Evolutionary conservation across 2,329 filamentous ascomycete species (phyloP).

Genomic region (Lachnellula willkommii): DNA sequence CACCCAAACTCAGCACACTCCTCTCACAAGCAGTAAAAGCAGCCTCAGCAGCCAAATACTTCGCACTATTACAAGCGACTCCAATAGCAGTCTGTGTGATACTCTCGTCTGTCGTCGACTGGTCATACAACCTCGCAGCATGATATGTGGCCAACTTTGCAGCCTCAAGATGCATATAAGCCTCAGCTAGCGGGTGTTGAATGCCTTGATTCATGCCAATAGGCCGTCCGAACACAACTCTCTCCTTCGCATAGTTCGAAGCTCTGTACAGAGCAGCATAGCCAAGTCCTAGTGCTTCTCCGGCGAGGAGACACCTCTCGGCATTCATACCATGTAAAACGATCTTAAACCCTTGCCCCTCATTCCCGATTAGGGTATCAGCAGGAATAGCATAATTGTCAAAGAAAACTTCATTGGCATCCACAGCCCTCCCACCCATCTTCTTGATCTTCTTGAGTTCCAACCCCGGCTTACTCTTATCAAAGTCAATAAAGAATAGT

Average conservation of each 20-base stretch:
- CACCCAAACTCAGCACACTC: slow-evolving; percentile 54
- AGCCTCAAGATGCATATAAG: slow-evolving; percentile 60
- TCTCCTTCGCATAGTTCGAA: slow-evolving; percentile 59
- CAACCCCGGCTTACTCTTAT: slow-evolving; percentile 48
- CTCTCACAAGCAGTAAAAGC: slow-evolving; percentile 58
- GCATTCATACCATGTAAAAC: slow-evolving; percentile 77
- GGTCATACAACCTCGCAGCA: slow-evolving; percentile 58
- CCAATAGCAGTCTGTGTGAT: slow-evolving; percentile 54
- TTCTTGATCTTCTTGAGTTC: slow-evolving; percentile 68
- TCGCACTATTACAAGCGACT: slow-evolving; percentile 63
- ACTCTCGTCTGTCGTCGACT: slow-evolving; percentile 43
- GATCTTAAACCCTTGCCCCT: slow-evolving; percentile 74
- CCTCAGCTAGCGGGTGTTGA: slow-evolving; percentile 59
- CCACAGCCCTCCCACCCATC: slow-evolving; percentile 78
- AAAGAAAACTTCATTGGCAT: slow-evolving; percentile 86
- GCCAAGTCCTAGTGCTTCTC: slow-evolving; percentile 73
- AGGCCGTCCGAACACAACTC: slow-evolving; percentile 59
- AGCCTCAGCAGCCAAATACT: slow-evolving; percentile 63
- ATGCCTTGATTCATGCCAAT: slow-evolving; percentile 64
- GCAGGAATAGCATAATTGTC: slow-evolving; percentile 67
- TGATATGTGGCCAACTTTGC: slow-evolving; percentile 62
- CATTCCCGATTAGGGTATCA: slow-evolving; percentile 61
- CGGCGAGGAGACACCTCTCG: slow-evolving; percentile 68
- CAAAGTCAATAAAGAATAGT: slow-evolving; percentile 74
- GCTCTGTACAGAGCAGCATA: slow-evolving; percentile 65